Evolutionary conservation across 2,329 filamentous ascomycete genomes (phyloP).

Genomic region (Neocucurbitaria cava): DNA sequence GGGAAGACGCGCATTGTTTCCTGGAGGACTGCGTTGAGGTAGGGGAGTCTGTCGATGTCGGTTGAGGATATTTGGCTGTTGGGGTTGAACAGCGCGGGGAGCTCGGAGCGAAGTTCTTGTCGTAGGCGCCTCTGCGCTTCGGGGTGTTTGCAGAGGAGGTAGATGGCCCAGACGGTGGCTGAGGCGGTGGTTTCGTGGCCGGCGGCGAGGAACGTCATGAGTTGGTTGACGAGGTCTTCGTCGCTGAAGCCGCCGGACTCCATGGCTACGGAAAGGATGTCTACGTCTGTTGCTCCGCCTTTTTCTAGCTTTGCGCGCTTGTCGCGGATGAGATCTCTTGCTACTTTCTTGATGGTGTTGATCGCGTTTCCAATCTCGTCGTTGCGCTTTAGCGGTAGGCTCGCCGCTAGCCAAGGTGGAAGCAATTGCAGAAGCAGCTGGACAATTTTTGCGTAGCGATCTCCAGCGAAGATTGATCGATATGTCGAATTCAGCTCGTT

Average conservation of each 20-base stretch:
- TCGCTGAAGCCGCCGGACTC: conserved; percentile 78
- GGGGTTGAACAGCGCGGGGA: conserved; percentile 52
- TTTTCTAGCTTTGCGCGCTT: conserved; percentile 68
- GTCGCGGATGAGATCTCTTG: conserved; percentile 70
- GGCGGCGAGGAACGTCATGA: conserved; percentile 89
- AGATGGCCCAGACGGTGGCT: conserved; percentile 62
- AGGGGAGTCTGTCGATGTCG: conserved; percentile 76
- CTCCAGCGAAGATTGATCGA: conserved; percentile 57
- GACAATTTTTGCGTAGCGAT: conserved; percentile 61
- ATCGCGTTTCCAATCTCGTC: conserved; percentile 47
- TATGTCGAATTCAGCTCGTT: conserved; percentile 63
- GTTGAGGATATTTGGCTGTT: conserved; percentile 56
- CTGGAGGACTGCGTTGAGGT: conserved; percentile 76
- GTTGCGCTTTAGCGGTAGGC: conserved; percentile 75
- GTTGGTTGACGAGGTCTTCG: conserved; percentile 82
- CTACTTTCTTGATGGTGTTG: conserved; percentile 62
- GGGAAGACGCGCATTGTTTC: conserved; percentile 78
- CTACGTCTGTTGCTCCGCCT: conserved; percentile 60
- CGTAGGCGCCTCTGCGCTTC: conserved; percentile 58
- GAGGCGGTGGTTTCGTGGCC: conserved; percentile 65
- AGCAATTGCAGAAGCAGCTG: conserved; percentile 68
- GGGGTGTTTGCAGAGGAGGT: conserved; percentile 59
- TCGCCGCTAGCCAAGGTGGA: conserved; percentile 65
- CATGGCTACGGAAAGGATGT: conserved; percentile 83
- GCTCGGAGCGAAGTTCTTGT: conserved; percentile 56